Evolutionary conservation across 116 monocot species (phyloP).

Genomic region (Dioscorea cayenensis): DNA sequence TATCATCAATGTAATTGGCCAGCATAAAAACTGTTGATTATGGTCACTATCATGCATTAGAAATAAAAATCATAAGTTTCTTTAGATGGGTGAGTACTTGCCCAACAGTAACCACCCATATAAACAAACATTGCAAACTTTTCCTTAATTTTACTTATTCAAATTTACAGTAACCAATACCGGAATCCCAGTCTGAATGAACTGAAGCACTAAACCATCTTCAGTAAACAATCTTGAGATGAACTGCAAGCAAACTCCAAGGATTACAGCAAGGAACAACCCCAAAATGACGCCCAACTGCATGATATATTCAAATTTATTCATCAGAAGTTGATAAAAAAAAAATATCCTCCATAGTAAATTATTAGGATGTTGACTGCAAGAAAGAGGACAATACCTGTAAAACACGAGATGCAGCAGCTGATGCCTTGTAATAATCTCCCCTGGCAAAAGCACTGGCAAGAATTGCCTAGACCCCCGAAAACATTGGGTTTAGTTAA

Average conservation of each 20-base stretch:
- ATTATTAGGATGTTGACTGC: background rate
- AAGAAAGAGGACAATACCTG: constrained; percentile 37
- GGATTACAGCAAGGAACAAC: constrained; percentile 33
- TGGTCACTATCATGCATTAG: background rate
- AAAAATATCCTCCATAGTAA: background rate
- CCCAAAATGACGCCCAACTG: constrained; percentile 66
- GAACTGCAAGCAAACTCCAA: constrained; percentile 53
- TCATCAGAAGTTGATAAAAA: background rate
- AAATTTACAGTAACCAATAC: constrained; percentile 17
- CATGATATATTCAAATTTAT: constrained; percentile 2
- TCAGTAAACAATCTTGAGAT: constrained; percentile 56
- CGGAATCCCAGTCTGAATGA: constrained; percentile 66
- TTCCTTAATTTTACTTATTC: background rate
- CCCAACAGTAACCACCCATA: too few relatives aligned
- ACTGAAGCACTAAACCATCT: constrained; percentile 47
- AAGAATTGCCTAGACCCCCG: constrained; percentile 45
- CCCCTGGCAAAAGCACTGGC: constrained; percentile 72
- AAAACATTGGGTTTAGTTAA: background rate
- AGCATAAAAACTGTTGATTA: background rate
- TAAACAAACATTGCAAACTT: background rate
- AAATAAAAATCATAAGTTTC: background rate
- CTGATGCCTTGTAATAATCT: constrained; percentile 35
- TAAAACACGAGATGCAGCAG: constrained; percentile 57
- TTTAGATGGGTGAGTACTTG: too few relatives aligned
- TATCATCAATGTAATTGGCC: background rate